phyloP scores from a whole-genome alignment of 2,329 filamentous ascomycete species.

The Raffaelea deltoideospora region DNA sequence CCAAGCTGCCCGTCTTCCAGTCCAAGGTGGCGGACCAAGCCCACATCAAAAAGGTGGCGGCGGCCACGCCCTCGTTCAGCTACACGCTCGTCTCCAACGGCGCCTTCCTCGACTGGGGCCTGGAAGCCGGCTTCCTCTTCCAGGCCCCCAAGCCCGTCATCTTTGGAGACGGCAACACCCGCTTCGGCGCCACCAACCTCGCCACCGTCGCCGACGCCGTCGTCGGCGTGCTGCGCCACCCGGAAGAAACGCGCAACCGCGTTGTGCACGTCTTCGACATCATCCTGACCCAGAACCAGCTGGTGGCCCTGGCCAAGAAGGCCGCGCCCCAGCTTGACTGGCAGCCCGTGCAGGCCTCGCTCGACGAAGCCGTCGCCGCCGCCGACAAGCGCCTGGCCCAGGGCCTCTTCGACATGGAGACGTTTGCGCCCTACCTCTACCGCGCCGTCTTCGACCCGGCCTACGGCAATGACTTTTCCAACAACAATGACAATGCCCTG shows the following conservation, averaged over 20 bases:
- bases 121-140: background rate
- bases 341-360: background rate
- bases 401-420: background rate
- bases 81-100: background rate
- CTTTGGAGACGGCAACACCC: constrained; percentile 17
- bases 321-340: background rate
- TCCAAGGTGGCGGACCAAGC: constrained; percentile 15
- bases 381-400: background rate
- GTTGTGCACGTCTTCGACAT: constrained; percentile 19
- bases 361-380: background rate
- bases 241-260: constrained; percentile 17
- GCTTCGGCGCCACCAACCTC: constrained; percentile 18
- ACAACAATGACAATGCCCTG: constrained; percentile 26
- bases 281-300: constrained; percentile 15
- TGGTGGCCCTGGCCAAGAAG: constrained; percentile 18
- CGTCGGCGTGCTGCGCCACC: constrained; percentile 13
- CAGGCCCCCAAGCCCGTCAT: constrained; percentile 11
- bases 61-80: constrained; percentile 6
- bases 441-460: background rate
- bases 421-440: background rate
- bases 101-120: background rate
- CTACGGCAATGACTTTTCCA: constrained; percentile 18
- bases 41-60: constrained; percentile 13
- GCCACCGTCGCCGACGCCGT: constrained; percentile 18
- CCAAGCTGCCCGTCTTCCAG: constrained; percentile 13